A percentile compares a stretch with the other conserved stretches of the same genome.
Conservation (phyloP, 1,139 yeast species). For the Candida glucosophila region DNA sequence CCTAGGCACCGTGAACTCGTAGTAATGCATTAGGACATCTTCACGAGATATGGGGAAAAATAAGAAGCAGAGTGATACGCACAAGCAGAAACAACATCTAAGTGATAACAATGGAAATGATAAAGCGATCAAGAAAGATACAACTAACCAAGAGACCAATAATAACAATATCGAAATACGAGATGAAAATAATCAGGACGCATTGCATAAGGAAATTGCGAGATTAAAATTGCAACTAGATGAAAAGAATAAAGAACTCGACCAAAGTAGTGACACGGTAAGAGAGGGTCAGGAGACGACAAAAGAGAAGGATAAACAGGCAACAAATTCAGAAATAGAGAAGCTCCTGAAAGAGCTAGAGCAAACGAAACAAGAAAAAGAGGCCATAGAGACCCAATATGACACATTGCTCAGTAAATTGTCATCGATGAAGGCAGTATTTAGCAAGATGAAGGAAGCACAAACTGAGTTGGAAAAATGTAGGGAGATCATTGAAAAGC, state of each 20-base stretch:
- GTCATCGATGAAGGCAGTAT: conserved; percentile 71
- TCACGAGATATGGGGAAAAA: conserved; percentile 18
- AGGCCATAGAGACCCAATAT: conserved; percentile 61
- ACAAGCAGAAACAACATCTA: conserved; percentile 1
- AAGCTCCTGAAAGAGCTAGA: conserved; percentile 3
- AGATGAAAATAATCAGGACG: neutral
- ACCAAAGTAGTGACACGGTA: neutral
- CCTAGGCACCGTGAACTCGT: too few relatives aligned
- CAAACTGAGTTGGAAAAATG: conserved; percentile 61
- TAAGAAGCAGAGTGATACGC: conserved; percentile 17
- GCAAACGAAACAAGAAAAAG: conserved; percentile 40
- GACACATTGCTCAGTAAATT: conserved; percentile 67
- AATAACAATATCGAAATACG: neutral
- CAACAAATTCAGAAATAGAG: conserved; percentile 2
- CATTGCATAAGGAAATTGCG: conserved; percentile 9
- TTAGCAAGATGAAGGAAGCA: conserved; percentile 67
- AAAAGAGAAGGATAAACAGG: conserved; percentile 12
- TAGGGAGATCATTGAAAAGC: conserved; percentile 27
- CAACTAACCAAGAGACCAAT: neutral
- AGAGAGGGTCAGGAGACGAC: conserved; percentile 5
- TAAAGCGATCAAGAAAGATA: neutral
- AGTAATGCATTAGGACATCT: too few relatives aligned
- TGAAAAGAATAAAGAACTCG: neutral
- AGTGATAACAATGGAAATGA: neutral
- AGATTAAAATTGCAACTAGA: conserved; percentile 14